Percentiles rank a stretch among this genome's conserved stretches.
phyloP scores from a whole-genome alignment of 306 rosid genomes.

The Rosa persica region DNA sequence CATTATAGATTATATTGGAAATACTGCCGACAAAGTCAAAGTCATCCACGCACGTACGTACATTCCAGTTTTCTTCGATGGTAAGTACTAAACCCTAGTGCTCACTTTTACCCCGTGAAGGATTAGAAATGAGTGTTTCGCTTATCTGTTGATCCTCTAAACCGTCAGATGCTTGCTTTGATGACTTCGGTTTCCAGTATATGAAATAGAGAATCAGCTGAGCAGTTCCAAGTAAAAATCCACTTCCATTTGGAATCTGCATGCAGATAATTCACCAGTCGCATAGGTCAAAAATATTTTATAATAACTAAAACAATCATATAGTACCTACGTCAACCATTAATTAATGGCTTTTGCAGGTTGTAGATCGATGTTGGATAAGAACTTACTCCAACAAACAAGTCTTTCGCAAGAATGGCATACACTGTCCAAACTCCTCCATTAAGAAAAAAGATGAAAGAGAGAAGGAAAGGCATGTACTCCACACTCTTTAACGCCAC shows the following conservation, averaged over 20 bases:
- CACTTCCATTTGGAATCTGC: constrained; percentile 39
- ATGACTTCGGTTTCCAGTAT: constrained; percentile 34
- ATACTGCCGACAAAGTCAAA: background rate
- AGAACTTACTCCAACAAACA: constrained; percentile 38
- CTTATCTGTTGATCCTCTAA: constrained; percentile 19
- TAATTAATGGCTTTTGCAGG: background rate
- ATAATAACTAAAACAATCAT: background rate
- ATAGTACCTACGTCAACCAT: background rate
- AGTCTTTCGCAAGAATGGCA: constrained; percentile 33
- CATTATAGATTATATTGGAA: background rate
- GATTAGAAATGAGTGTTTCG: constrained; percentile 24
- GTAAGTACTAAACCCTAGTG: background rate
- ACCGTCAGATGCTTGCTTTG: constrained; percentile 5
- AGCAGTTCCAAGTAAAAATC: constrained; percentile 30
- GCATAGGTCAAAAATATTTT: background rate
- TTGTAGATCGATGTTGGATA: background rate
- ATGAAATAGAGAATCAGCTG: constrained; percentile 36
- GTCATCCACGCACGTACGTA: background rate
- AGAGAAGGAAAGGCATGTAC: constrained; percentile 38
- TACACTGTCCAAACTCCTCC: constrained; percentile 39
- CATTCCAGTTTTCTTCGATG: background rate
- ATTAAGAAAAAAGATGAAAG: constrained; percentile 31
- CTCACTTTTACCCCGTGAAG: background rate
- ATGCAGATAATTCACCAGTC: constrained; percentile 12
- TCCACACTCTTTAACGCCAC: constrained; percentile 32